phyloP scores from a whole-genome alignment of 768 basidiomycete species.

The Pleurotus platypus region DNA sequence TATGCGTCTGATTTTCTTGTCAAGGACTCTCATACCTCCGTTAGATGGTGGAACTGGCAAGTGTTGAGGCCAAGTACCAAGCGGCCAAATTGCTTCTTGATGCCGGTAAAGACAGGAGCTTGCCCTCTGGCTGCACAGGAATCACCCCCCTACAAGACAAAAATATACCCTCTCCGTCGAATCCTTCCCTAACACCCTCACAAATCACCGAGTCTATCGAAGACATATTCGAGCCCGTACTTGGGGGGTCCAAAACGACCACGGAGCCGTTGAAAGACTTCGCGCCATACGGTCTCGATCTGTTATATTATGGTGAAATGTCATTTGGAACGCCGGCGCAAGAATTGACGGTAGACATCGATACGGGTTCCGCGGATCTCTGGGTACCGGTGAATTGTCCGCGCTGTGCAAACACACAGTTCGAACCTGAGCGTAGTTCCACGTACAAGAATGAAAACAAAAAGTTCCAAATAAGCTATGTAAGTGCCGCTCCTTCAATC shows the following conservation, averaged over 20 bases:
- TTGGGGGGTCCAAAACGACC: too few species aligned
- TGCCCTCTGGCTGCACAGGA: too few species aligned
- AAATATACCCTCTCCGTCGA: background rate
- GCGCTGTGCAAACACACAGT: conserved; percentile 34
- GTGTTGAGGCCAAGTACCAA: background rate
- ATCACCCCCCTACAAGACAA: background rate
- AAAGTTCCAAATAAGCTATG: conserved; percentile 42
- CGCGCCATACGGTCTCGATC: conserved; percentile 18
- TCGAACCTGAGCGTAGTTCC: conserved; percentile 32
- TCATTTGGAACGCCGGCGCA: conserved; percentile 55
- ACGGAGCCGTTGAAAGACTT: conserved; percentile 15
- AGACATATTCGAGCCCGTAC: too few species aligned
- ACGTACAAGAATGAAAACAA: conserved; percentile 31
- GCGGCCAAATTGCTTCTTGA: background rate
- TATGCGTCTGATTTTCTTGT: background rate
- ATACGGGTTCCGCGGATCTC: conserved; percentile 69
- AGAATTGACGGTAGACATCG: conserved; percentile 52
- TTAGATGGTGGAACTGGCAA: background rate
- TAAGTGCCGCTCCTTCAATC: conserved; percentile 20
- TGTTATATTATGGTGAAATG: conserved; percentile 30
- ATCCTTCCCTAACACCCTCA: background rate
- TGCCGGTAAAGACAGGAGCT: background rate
- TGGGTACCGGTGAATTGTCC: conserved; percentile 45
- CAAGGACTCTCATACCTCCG: background rate
- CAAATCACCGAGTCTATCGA: too few species aligned